phyloP scores from a whole-genome alignment of 179 eudicot species.

The Pouteria campechiana region DNA sequence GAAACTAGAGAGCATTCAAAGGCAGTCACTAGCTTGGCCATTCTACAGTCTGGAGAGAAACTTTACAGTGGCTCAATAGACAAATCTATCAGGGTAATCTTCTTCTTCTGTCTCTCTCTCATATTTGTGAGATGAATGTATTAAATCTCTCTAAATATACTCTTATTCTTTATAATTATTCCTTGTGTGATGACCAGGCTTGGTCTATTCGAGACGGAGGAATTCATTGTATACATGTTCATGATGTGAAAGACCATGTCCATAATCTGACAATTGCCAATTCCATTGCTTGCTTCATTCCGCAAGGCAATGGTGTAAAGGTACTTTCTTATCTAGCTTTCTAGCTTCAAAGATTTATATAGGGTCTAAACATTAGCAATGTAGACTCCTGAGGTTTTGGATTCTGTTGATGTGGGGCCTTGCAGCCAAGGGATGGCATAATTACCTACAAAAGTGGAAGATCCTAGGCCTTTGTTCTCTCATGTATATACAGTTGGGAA shows the following conservation, averaged over 20 bases:
- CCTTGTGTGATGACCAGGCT: slow-evolving; percentile 14
- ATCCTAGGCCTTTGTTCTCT: too few relatives aligned
- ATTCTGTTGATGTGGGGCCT: too few relatives aligned
- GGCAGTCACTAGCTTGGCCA: slow-evolving; percentile 30
- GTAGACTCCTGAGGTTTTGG: too few relatives aligned
- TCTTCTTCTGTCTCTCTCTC: background rate
- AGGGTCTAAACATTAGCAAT: too few relatives aligned
- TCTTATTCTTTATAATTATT: too few relatives aligned
- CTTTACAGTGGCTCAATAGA: slow-evolving; percentile 44
- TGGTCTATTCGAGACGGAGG: slow-evolving; percentile 23
- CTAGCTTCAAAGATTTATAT: too few relatives aligned
- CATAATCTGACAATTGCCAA: slow-evolving; percentile 27
- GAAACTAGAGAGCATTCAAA: slow-evolving; percentile 31
- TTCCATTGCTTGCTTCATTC: slow-evolving; percentile 28
- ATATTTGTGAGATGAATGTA: background rate
- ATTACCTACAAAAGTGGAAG: too few relatives aligned
- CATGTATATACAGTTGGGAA: too few relatives aligned
- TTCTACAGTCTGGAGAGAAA: slow-evolving; percentile 23
- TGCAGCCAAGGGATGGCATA: too few relatives aligned
- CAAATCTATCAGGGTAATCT: slow-evolving; percentile 34
- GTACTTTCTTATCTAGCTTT: too few relatives aligned
- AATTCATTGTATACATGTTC: slow-evolving; percentile 28
- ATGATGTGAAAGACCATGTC: slow-evolving; percentile 42
- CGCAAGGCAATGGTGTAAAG: slow-evolving; percentile 42
- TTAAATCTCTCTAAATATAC: background rate